Conservation (phyloP, 139 green algal genomes). For the Picochlorum sp. region DNA sequence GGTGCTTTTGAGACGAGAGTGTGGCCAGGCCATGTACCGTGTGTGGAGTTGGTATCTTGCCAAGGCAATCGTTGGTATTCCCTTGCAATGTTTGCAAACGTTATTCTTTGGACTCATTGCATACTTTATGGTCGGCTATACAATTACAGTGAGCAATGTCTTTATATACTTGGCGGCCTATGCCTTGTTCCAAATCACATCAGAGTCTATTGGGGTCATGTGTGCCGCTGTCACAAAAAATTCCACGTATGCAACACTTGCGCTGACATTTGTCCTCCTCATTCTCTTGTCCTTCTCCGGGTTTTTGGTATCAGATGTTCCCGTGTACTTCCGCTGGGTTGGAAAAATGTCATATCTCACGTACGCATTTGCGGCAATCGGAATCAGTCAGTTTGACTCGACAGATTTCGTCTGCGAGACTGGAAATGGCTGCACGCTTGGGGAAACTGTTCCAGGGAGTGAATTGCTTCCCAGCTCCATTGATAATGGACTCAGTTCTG, state of each 20-base stretch:
- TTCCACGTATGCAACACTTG: conserved; percentile 30
- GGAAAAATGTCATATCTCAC: conserved; percentile 44
- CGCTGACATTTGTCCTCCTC: conserved; percentile 51
- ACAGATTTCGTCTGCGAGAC: conserved; percentile 9
- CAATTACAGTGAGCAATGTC: neutral
- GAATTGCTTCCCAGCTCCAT: conserved; percentile 14
- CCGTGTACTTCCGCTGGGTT: conserved; percentile 49
- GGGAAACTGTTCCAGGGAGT: conserved; percentile 8
- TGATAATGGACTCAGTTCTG: conserved; percentile 37
- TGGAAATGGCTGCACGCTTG: neutral
- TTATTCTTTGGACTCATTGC: conserved; percentile 11
- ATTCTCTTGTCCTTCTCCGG: conserved; percentile 49
- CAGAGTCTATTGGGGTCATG: conserved; percentile 38
- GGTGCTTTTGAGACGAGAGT: conserved; percentile 37
- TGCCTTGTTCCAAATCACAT: conserved; percentile 37
- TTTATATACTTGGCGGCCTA: conserved; percentile 17
- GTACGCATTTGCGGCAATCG: conserved; percentile 38
- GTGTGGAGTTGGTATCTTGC: conserved; percentile 21
- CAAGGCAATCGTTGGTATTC: conserved; percentile 6
- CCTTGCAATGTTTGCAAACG: conserved; percentile 14
- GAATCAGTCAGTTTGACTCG: neutral
- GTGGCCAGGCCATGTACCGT: conserved; percentile 27
- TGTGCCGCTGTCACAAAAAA: conserved; percentile 34
- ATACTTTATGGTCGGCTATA: conserved; percentile 26
- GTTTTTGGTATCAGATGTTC: conserved; percentile 40